phyloP scores from a whole-genome alignment of 2,329 filamentous ascomycete species.

The Venturia aucupariae region DNA sequence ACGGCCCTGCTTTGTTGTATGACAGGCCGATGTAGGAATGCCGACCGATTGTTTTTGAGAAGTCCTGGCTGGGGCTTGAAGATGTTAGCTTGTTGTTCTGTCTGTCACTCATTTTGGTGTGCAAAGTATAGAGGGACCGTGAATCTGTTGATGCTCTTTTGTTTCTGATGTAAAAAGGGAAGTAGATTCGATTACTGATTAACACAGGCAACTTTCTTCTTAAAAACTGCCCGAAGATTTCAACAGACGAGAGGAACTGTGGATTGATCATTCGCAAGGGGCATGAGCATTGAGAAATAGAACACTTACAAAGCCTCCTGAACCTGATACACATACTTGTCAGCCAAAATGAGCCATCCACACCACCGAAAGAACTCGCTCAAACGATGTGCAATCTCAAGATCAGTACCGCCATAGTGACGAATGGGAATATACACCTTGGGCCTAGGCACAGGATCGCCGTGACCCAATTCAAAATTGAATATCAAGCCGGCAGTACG shows the following conservation, averaged over 20 bases:
- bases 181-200: too few species aligned
- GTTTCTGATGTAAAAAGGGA: neutral
- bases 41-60: neutral
- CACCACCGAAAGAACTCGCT: neutral
- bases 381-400: neutral
- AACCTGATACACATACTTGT: neutral
- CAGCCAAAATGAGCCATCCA: neutral
- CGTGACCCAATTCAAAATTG: neutral
- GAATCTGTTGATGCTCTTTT: too few species aligned
- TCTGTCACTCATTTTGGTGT: too few species aligned
- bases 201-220: too few species aligned
- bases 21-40: neutral
- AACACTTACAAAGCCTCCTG: neutral
- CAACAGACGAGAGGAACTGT: too few species aligned
- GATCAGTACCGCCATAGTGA: neutral
- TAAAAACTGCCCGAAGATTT: too few species aligned
- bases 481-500: neutral
- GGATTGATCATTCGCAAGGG: too few species aligned
- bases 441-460: neutral
- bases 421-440: neutral
- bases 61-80: neutral
- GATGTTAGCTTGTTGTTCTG: neutral
- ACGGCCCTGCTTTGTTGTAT: neutral
- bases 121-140: too few species aligned
- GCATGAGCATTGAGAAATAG: too few species aligned